Evolutionary conservation across 2,329 filamentous ascomycete species (phyloP).

Genomic region (Ascochyta pisi): DNA sequence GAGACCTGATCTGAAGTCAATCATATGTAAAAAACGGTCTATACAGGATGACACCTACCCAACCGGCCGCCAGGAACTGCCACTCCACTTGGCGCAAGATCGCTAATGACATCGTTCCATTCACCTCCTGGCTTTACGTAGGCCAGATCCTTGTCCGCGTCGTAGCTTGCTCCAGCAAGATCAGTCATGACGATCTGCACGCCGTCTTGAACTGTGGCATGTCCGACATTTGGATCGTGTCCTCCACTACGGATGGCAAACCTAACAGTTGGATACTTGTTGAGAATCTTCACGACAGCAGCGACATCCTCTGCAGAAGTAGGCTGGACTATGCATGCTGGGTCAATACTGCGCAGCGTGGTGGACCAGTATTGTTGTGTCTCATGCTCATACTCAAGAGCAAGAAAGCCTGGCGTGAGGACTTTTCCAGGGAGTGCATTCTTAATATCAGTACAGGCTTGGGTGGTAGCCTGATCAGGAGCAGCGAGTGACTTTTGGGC

Average conservation of each 20-base stretch:
- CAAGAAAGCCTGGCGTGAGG: conserved; percentile 24
- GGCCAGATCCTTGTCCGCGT: conserved; percentile 43
- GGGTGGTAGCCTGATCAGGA: conserved; percentile 25
- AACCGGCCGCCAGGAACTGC: conserved; percentile 42
- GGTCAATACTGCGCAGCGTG: conserved; percentile 25
- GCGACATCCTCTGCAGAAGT: conserved; percentile 32
- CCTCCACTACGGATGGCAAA: conserved; percentile 42
- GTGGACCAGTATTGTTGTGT: conserved; percentile 33
- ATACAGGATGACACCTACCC: conserved; percentile 9
- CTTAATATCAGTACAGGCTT: conserved; percentile 30
- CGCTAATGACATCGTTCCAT: conserved; percentile 50
- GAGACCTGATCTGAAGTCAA: conserved; percentile 18
- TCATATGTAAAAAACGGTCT: background rate
- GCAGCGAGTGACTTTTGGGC: conserved; percentile 11
- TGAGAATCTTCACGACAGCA: conserved; percentile 32
- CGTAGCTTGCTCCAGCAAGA: conserved; percentile 46
- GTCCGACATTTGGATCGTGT: conserved; percentile 49
- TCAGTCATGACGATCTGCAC: conserved; percentile 49
- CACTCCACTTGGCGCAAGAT: conserved; percentile 44
- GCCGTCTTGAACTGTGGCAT: conserved; percentile 46
- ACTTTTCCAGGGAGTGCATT: conserved; percentile 29
- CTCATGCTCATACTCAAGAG: conserved; percentile 26
- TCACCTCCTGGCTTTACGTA: conserved; percentile 51
- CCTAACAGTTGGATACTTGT: conserved; percentile 28
- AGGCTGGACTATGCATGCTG: conserved; percentile 37